Evolutionary conservation across 1,284 basidiomycete species (phyloP).

Genomic region (Porodaedalea pini): DNA sequence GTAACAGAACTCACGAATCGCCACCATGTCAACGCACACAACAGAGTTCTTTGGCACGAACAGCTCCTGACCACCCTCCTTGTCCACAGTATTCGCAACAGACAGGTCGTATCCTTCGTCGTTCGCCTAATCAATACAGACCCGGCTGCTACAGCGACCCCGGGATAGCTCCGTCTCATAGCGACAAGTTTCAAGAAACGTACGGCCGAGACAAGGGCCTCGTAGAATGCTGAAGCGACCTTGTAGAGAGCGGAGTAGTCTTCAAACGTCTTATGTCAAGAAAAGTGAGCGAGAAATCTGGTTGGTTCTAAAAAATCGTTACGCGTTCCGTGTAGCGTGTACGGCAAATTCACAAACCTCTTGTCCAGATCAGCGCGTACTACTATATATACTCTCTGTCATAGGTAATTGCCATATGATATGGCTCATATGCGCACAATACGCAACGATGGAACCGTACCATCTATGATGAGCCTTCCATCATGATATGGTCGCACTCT

Average conservation of each 20-base stretch:
- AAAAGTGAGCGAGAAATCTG: neutral
- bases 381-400: too few species aligned
- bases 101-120: conserved; percentile 19
- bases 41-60: conserved; percentile 31
- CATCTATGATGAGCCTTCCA: too few species aligned
- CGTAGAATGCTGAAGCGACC: conserved; percentile 42
- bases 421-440: too few species aligned
- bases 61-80: conserved; percentile 10
- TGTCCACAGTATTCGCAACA: conserved; percentile 7
- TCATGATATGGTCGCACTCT: too few species aligned
- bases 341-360: too few species aligned
- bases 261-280: conserved; percentile 39
- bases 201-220: conserved; percentile 46
- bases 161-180: conserved; percentile 8
- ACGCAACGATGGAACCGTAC: too few species aligned
- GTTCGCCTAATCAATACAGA: conserved; percentile 18
- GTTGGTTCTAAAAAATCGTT: neutral
- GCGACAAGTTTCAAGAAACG: conserved; percentile 24
- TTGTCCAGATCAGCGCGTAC: too few species aligned
- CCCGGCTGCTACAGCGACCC: conserved; percentile 16
- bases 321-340: too few species aligned
- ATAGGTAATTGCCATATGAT: too few species aligned
- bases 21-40: conserved; percentile 46
- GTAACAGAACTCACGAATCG: conserved; percentile 43
- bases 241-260: conserved; percentile 45